Evolutionary conservation across 345 rosid genomes (phyloP).

Genomic region (Conringia planisiliqua): DNA sequence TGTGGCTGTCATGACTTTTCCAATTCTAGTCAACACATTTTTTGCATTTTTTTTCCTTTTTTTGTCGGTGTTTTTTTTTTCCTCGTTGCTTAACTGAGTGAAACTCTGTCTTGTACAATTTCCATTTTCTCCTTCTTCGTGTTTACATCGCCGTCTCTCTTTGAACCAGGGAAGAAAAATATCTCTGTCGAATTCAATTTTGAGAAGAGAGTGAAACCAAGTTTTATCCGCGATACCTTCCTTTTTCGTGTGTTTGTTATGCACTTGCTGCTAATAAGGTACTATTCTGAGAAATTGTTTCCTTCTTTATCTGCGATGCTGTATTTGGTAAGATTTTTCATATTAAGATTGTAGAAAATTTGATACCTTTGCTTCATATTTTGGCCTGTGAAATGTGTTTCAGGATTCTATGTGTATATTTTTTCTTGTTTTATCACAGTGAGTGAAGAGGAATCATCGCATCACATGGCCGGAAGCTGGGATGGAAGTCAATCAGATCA

Average conservation of each 20-base stretch:
- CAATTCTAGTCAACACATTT: background rate
- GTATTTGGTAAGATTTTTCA: slow-evolving; percentile 9
- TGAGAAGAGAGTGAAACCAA: background rate
- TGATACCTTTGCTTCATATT: too few relatives aligned
- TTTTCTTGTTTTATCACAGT: background rate
- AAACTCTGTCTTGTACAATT: slow-evolving; percentile 6
- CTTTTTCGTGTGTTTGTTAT: background rate
- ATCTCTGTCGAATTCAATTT: background rate
- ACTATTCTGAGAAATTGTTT: background rate
- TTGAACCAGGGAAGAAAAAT: too few relatives aligned
- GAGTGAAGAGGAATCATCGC: slow-evolving; percentile 20
- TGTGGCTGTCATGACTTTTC: background rate
- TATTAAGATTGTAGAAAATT: background rate
- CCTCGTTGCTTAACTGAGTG: slow-evolving; percentile 5
- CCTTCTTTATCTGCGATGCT: background rate
- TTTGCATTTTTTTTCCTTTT: background rate
- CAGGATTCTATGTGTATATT: background rate
- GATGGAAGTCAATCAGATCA: slow-evolving; percentile 82
- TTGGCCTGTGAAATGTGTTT: background rate
- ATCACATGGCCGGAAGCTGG: slow-evolving; percentile 59
- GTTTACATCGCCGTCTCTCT: background rate
- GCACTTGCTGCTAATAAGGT: background rate
- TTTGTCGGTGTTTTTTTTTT: slow-evolving; percentile 1
- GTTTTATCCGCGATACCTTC: background rate
- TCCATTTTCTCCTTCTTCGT: background rate